Conservation (phyloP, 208 protist genomes). For the Wallacemonas collosoma region DNA sequence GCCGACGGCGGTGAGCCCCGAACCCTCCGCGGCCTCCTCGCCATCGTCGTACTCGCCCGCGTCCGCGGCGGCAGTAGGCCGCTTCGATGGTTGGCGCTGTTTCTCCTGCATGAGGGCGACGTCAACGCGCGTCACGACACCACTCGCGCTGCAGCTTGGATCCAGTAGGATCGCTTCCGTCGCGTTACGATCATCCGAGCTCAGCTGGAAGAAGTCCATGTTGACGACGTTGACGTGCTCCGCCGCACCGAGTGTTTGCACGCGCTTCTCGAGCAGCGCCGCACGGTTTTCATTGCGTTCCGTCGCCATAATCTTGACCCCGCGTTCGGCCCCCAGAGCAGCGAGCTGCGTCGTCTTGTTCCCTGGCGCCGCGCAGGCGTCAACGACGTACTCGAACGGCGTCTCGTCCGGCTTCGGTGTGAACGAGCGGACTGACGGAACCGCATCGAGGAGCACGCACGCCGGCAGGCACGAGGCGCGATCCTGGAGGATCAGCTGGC, state of each 20-base stretch:
- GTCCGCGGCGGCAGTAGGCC: not conserved
- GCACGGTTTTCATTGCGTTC: conserved; percentile 83
- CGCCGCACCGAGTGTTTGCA: conserved; percentile 65
- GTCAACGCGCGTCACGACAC: conserved; percentile 88
- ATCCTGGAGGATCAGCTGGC: conserved; percentile 90
- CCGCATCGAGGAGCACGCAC: conserved; percentile 80
- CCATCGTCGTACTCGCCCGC: conserved; percentile 10
- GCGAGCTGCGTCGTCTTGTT: conserved; percentile 93
- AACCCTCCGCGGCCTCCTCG: conserved; percentile 18
- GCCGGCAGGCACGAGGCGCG: conserved; percentile 91
- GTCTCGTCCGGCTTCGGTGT: conserved; percentile 6
- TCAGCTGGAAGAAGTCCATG: conserved; percentile 87
- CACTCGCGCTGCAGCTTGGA: conserved; percentile 91
- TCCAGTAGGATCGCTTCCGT: conserved; percentile 91
- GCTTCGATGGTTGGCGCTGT: not conserved
- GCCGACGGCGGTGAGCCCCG: not conserved
- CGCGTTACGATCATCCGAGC: conserved; percentile 66
- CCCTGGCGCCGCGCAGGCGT: conserved; percentile 91
- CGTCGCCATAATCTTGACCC: conserved; percentile 84
- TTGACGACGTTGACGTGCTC: conserved; percentile 81
- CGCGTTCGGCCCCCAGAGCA: conserved; percentile 53
- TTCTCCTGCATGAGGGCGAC: conserved; percentile 59
- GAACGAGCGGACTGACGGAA: conserved; percentile 30
- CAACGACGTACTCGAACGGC: conserved; percentile 84
- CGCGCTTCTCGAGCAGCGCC: conserved; percentile 61